Evolutionary conservation across 2,329 filamentous ascomycete genomes (phyloP), one percentile per base, ranked within the genome.

Genomic region (Lecanoromycetidae sp.): DNA sequence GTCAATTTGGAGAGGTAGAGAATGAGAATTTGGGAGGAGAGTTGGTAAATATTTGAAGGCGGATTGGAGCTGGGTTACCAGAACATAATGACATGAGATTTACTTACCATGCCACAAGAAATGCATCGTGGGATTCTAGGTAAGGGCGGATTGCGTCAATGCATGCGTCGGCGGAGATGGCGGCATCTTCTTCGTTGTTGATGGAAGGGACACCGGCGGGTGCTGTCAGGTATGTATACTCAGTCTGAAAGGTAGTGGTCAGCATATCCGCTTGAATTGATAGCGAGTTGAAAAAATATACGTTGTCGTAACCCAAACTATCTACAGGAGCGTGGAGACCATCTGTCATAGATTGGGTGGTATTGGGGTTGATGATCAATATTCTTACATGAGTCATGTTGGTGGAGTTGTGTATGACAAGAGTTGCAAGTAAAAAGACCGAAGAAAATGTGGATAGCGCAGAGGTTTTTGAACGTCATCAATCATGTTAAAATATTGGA

Each of bases 81-180:
- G 17, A 0, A 95, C 73, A 0, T 83, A 79, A 59, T 95, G 87
- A 1, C 83, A 78, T 50, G 84, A 91, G 67, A n/a, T n/a, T n/a
- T n/a, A n/a, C n/a, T n/a, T 86, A 96, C 66, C 90, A 95, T 17
- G 87, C 87, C 2, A 95, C 75, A 0, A 95, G 72, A 52, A 93
- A 80, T n/a, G 74, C 87, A 58, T 91, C 80, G 61, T 85, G 40
- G 2, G 68, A 59, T 15, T 66, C 59, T 5, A 84, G 60, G 50
- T 77, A 69, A 1, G 70, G 66, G 13, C 80, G 66, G 41, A 86
- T 12, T 10, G 41, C 1, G 68, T 60, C 22, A 66, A 81, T 66
- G 42, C 85, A 84, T 48, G 77, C 73, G 1, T 72, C 59, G 1
- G 78, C 74, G 55, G 82, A 88, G 42, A 68, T 61, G 1, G 66